Evolutionary conservation across 495 filamentous ascomycete species (phyloP).

Genomic region (Stereocaulon alpinum): DNA sequence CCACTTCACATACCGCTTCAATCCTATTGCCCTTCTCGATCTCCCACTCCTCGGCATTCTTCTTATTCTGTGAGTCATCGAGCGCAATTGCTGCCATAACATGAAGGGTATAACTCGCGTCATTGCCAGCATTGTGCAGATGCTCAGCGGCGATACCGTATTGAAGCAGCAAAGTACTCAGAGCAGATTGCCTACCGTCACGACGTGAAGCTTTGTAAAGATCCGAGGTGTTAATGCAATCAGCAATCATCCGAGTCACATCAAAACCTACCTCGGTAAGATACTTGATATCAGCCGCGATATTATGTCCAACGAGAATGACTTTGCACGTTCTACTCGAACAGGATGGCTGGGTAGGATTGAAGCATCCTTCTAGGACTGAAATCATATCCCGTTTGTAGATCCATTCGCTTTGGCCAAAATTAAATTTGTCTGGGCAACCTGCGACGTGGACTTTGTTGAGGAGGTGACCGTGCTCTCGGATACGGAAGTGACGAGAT

Average conservation of each 20-base stretch:
- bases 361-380: constrained; percentile 37
- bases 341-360: constrained; percentile 30
- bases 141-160: constrained; percentile 31
- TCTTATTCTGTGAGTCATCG: constrained; percentile 11
- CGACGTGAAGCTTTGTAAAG: constrained; percentile 44
- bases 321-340: constrained; percentile 38
- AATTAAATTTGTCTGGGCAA: constrained; percentile 61
- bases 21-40: constrained; percentile 8
- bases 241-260: constrained; percentile 38
- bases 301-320: constrained; percentile 67
- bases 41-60: constrained; percentile 13
- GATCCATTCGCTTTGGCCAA: constrained; percentile 47
- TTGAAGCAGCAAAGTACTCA: constrained; percentile 30
- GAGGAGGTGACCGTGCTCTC: constrained; percentile 49
- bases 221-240: constrained; percentile 57
- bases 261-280: constrained; percentile 50
- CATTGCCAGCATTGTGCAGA: constrained; percentile 52
- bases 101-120: constrained; percentile 71
- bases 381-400: constrained; percentile 26
- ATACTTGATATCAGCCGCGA: constrained; percentile 50
- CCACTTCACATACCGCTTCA: not conserved
- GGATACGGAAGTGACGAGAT: constrained; percentile 62
- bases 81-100: constrained; percentile 21
- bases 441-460: constrained; percentile 57
- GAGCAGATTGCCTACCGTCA: not conserved